Evolutionary conservation across 1,139 yeast genomes (phyloP).

Genomic region (Candida tetrigidarum): DNA sequence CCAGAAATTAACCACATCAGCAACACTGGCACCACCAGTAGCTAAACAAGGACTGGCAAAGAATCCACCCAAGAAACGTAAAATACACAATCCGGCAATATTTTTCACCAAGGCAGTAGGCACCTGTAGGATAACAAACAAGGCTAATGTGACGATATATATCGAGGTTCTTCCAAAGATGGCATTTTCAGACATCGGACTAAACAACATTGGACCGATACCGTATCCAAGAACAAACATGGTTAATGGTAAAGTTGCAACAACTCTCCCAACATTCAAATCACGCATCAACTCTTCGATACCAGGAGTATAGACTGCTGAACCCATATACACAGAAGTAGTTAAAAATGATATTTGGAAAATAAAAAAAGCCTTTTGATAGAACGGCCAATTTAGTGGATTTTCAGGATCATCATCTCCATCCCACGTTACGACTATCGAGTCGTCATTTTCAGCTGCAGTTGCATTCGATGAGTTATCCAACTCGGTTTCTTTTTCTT

Average conservation of each 20-base stretch:
- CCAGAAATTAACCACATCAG: constrained; percentile 30
- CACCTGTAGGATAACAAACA: constrained; percentile 36
- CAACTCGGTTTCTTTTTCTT: constrained; percentile 2
- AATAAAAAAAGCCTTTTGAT: constrained; percentile 23
- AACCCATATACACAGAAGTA: constrained; percentile 29
- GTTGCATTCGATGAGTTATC: constrained; percentile 1
- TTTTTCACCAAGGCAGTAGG: constrained; percentile 35
- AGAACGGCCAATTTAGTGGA: constrained; percentile 33
- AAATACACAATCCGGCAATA: constrained; percentile 34
- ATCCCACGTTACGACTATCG: constrained; percentile 28
- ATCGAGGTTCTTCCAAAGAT: constrained; percentile 56
- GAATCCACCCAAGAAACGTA: constrained; percentile 38
- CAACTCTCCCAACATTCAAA: constrained; percentile 46
- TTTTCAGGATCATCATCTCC: constrained; percentile 34
- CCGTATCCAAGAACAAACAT: constrained; percentile 58
- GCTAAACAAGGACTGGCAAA: constrained; percentile 41
- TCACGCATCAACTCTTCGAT: constrained; percentile 40
- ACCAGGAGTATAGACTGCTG: constrained; percentile 36
- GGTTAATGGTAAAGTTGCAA: constrained; percentile 47
- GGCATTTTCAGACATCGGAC: constrained; percentile 56
- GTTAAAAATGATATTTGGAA: constrained; percentile 27
- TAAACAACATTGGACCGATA: constrained; percentile 55
- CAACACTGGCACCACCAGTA: constrained; percentile 42
- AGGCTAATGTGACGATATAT: constrained; percentile 31
- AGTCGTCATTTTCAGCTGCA: background rate